These are phyloP conservation scores for Colletotrichum endophyticum DNA, from an alignment of 2,329 filamentous ascomycete genomes.

Conservation along the genomic window DNA sequence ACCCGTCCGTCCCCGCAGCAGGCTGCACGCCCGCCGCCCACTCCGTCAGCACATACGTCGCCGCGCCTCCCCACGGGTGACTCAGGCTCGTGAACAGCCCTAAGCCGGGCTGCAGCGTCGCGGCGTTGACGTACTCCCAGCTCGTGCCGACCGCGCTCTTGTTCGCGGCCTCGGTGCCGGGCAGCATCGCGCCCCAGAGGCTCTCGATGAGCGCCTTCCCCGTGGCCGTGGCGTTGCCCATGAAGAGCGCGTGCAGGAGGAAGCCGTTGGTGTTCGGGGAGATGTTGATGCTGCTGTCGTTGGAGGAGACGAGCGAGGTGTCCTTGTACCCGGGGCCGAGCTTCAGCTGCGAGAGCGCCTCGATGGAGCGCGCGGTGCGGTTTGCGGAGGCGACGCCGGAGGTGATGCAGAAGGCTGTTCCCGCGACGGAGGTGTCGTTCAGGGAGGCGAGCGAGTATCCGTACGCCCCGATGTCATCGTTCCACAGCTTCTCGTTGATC, in stretches of 20 bases:
- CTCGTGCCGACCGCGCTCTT: constrained; percentile 40
- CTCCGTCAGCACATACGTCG: constrained; percentile 47
- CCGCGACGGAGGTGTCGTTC: constrained; percentile 17
- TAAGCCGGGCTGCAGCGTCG: constrained; percentile 40
- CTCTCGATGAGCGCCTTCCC: constrained; percentile 35
- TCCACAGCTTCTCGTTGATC: constrained; percentile 25
- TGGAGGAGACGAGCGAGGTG: constrained; percentile 3
- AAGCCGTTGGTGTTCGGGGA: constrained; percentile 53
- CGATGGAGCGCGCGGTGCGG: constrained; percentile 10
- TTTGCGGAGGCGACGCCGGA: constrained; percentile 16
- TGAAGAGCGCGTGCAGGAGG: constrained; percentile 40
- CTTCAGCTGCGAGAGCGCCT: constrained; percentile 2
- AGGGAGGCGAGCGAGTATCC: not conserved
- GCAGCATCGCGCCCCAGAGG: constrained; percentile 47
- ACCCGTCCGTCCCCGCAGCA: constrained; percentile 7
- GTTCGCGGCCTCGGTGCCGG: constrained; percentile 1
- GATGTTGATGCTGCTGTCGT: constrained; percentile 39
- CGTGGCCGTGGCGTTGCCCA: constrained; percentile 26
- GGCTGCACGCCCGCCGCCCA: constrained; percentile 32
- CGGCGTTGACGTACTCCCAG: constrained; percentile 49
- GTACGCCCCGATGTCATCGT: constrained; percentile 21
- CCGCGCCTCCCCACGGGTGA: constrained; percentile 50
- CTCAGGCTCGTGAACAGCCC: constrained; percentile 44
- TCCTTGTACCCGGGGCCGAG: constrained; percentile 25
- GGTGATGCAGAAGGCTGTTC: constrained; percentile 24